Percentiles rank a stretch among this genome's conserved stretches.
These are phyloP conservation scores for Oxyria digyna DNA, from an alignment of 148 eudicot genomes.

Conservation along the genomic window DNA sequence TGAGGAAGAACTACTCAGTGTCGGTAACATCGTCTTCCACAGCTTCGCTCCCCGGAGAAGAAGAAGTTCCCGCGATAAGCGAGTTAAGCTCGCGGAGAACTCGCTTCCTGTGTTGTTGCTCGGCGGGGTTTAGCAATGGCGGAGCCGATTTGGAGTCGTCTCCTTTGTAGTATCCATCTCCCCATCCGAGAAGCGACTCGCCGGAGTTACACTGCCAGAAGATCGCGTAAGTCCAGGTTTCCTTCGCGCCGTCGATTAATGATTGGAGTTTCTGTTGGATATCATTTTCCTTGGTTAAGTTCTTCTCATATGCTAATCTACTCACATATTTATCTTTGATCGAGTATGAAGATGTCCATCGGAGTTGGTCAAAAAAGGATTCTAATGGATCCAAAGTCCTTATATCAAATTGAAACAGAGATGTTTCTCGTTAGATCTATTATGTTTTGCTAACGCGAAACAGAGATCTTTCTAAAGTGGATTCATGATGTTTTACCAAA, in stretches of 20 bases:
- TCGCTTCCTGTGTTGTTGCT: conserved; percentile 62
- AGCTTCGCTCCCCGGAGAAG: conserved; percentile 12
- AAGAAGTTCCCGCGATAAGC: conserved; percentile 28
- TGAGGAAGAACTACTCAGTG: too few species aligned
- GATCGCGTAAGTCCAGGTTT: conserved; percentile 86
- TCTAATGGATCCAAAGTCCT: too few species aligned
- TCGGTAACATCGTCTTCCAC: conserved; percentile 77
- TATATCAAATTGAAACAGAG: too few species aligned
- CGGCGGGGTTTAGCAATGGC: conserved; percentile 11
- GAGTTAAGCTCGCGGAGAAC: conserved; percentile 77
- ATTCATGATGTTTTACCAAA: too few species aligned
- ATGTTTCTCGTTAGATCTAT: too few species aligned
- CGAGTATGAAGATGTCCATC: too few species aligned
- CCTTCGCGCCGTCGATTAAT: conserved; percentile 35
- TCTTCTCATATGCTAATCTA: too few species aligned
- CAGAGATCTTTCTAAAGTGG: too few species aligned
- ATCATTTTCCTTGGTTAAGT: too few species aligned
- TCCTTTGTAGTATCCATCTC: conserved; percentile 81
- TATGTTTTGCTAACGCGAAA: too few species aligned
- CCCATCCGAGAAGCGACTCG: conserved; percentile 50
- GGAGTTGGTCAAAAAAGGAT: too few species aligned
- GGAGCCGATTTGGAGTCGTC: conserved; percentile 20
- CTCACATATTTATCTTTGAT: too few species aligned
- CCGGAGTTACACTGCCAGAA: conserved; percentile 67
- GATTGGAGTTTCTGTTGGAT: conserved; percentile 68